These are phyloP conservation scores for Clonostachys sp. DNA, from an alignment of 2,329 filamentous ascomycete species.

Conservation along the genomic window DNA sequence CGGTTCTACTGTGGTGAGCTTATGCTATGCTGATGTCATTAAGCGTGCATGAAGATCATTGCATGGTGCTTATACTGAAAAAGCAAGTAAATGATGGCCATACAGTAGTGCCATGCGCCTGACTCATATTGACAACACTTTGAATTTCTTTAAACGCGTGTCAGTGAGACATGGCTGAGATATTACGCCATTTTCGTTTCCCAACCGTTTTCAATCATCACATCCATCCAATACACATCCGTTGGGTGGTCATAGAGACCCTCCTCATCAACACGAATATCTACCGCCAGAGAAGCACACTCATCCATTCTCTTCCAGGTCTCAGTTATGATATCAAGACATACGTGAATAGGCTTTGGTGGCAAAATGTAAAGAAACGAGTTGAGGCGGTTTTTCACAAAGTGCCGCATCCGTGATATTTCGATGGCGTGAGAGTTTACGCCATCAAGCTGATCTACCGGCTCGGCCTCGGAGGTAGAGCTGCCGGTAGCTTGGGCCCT, in stretches of 20 bases:
- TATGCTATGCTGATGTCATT: no score
- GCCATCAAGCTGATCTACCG: background rate
- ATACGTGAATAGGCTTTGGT: slow-evolving; percentile 6
- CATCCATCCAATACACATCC: slow-evolving; percentile 11
- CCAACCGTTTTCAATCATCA: slow-evolving; percentile 5
- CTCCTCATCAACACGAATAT: no score
- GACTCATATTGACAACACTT: no score
- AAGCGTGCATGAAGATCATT: no score
- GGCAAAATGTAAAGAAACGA: slow-evolving; percentile 9
- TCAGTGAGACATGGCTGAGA: background rate
- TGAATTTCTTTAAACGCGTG: no score
- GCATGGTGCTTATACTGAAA: no score
- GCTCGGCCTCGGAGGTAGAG: background rate
- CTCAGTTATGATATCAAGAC: slow-evolving; percentile 8
- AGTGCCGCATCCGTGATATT: slow-evolving; percentile 4
- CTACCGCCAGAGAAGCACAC: no score
- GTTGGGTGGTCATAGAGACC: slow-evolving; percentile 1
- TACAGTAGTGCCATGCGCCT: no score
- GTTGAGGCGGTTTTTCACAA: slow-evolving; percentile 4
- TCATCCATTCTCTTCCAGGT: slow-evolving; percentile 9
- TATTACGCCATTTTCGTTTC: slow-evolving; percentile 9
- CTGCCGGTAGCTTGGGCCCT: no score
- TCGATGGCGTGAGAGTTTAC: slow-evolving; percentile 6
- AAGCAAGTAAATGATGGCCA: no score
- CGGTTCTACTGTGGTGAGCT: no score